These are phyloP conservation scores for Dioscorea cayenensis DNA, from an alignment of 116 monocot species.

Conservation along the genomic window DNA sequence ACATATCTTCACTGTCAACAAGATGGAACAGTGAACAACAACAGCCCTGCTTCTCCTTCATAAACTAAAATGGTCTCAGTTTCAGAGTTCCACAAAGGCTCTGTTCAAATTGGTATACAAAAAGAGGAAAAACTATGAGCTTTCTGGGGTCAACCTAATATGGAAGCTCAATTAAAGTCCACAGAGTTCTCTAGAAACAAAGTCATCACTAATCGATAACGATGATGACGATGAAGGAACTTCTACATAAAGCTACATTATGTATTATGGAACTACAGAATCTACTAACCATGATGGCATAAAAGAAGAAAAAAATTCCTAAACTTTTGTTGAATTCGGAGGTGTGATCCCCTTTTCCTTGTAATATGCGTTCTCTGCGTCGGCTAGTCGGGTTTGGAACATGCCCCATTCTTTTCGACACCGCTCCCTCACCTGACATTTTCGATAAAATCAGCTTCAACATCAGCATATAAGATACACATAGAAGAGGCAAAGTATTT, in stretches of 20 bases:
- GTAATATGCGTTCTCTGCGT: conserved; percentile 26
- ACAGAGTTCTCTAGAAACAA: too few relatives aligned
- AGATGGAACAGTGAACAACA: too few relatives aligned
- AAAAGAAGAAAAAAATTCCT: not conserved
- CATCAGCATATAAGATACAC: not conserved
- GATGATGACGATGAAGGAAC: too few relatives aligned
- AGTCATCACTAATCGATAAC: too few relatives aligned
- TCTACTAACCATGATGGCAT: not conserved
- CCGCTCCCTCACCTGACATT: conserved; percentile 21
- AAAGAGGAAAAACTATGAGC: too few relatives aligned
- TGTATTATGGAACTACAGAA: not conserved
- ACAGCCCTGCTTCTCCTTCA: too few relatives aligned
- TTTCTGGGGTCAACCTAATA: too few relatives aligned
- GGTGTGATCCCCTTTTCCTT: conserved; percentile 5
- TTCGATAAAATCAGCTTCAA: not conserved
- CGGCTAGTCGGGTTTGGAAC: conserved; percentile 27
- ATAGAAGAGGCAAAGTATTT: not conserved
- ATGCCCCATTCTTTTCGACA: conserved; percentile 30
- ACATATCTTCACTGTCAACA: too few relatives aligned
- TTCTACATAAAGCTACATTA: not conserved
- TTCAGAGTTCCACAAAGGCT: too few relatives aligned
- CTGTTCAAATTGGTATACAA: too few relatives aligned
- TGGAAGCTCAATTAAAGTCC: too few relatives aligned
- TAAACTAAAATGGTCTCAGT: too few relatives aligned
- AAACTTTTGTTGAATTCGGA: conserved; percentile 19